These are phyloP conservation scores for Maudiozyma bulderi DNA, from an alignment of 805 yeast genomes.

Conservation along the genomic window DNA sequence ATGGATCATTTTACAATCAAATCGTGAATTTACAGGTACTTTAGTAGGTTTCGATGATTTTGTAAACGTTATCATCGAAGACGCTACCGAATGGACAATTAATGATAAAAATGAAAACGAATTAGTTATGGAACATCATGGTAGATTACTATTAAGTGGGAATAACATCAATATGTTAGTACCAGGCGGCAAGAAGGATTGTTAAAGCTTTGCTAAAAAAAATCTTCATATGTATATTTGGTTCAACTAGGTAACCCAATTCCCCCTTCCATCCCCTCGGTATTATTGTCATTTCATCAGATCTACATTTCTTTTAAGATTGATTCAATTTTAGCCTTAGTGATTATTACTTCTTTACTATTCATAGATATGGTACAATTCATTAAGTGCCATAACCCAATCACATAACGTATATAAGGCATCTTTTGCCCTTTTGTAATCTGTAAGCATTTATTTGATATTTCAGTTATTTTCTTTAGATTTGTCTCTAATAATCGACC, in stretches of 20 bases:
- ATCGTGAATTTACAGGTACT: conserved; percentile 79
- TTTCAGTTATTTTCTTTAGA: conserved; percentile 15
- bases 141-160: conserved; percentile 62
- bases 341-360: conserved; percentile 21
- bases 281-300: no score
- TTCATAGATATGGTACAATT: conserved; percentile 27
- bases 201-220: background rate
- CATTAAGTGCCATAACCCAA: conserved; percentile 27
- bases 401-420: conserved; percentile 15
- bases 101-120: conserved; percentile 27
- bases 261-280: no score
- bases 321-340: conserved; percentile 19
- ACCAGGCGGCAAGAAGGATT: conserved; percentile 37
- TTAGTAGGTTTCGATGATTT: conserved; percentile 91
- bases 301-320: conserved; percentile 1
- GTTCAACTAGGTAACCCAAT: no score
- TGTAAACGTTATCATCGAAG: conserved; percentile 80
- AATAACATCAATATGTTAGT: conserved; percentile 62
- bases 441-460: conserved; percentile 24
- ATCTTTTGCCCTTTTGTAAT: conserved; percentile 14
- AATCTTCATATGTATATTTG: background rate
- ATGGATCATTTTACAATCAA: conserved; percentile 57
- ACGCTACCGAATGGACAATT: conserved; percentile 36
- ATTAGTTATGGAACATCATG: conserved; percentile 36
- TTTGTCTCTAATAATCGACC: conserved; percentile 25